Conservation (phyloP, 129 eudicot species). For the Mikania micrantha region DNA sequence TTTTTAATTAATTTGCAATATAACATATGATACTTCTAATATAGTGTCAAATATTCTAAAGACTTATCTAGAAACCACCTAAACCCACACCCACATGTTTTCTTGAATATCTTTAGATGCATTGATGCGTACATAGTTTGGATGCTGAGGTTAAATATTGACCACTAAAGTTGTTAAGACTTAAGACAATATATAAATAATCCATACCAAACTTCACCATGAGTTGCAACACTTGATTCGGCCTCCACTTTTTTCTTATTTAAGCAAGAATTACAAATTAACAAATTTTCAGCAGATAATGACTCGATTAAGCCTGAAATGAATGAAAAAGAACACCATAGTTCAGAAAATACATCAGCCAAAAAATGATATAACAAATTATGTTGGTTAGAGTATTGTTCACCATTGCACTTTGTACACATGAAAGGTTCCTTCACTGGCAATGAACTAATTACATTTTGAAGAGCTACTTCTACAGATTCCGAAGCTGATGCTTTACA, state of each 20-base stretch:
- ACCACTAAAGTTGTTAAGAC: background rate
- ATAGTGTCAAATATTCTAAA: background rate
- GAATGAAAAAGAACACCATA: background rate
- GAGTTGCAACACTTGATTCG: conserved; percentile 9
- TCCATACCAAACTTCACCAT: conserved; percentile 23
- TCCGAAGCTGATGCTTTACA: conserved; percentile 44
- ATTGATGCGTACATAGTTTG: background rate
- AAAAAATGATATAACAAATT: background rate
- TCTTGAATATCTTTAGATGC: background rate
- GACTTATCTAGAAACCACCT: conserved; percentile 2
- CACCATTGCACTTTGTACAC: conserved; percentile 57
- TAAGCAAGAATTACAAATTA: conserved; percentile 18
- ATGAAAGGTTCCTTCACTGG: conserved; percentile 48
- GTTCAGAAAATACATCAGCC: background rate
- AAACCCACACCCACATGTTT: conserved; percentile 4
- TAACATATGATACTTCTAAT: background rate
- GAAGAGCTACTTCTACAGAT: conserved; percentile 53
- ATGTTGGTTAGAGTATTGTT: conserved; percentile 10
- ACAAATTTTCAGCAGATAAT: conserved; percentile 18
- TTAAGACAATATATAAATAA: background rate
- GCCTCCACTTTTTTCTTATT: conserved; percentile 13
- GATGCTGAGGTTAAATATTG: background rate
- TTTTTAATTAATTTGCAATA: background rate
- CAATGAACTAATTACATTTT: conserved; percentile 59
- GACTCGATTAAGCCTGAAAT: conserved; percentile 20